These are phyloP conservation scores for Schizochytrium sp. DNA, from an alignment of 108 stramenopile species.

Conservation along the genomic window DNA sequence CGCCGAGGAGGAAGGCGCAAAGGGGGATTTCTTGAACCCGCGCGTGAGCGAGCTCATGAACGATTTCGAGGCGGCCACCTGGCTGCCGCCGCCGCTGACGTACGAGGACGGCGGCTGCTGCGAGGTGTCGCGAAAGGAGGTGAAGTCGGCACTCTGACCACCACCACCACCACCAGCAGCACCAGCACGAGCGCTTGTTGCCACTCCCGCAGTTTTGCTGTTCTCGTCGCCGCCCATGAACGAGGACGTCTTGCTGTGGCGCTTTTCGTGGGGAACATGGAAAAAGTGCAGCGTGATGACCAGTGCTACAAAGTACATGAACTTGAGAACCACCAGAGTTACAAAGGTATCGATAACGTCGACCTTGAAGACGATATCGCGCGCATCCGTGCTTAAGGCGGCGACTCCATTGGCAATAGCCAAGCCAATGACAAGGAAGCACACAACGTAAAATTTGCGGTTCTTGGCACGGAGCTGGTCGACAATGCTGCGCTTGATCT, in stretches of 20 bases:
- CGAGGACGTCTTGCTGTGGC: neutral
- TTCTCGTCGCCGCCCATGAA: neutral
- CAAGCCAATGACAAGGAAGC: neutral
- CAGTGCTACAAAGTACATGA: neutral
- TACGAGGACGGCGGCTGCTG: too few species aligned
- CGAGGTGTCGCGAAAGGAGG: too few species aligned
- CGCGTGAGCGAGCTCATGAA: too few species aligned
- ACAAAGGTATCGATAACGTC: neutral
- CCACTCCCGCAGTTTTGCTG: neutral
- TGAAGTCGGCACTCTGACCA: too few species aligned
- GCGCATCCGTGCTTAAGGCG: too few species aligned
- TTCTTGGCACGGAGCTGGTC: neutral
- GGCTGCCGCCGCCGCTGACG: too few species aligned
- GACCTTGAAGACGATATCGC: neutral
- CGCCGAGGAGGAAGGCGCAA: too few species aligned
- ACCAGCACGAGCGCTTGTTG: too few species aligned
- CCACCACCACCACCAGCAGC: too few species aligned
- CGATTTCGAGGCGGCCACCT: too few species aligned
- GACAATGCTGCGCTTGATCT: neutral
- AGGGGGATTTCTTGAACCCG: too few species aligned
- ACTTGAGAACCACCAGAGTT: neutral
- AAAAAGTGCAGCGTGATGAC: neutral
- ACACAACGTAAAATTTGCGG: neutral
- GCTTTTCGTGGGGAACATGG: neutral
- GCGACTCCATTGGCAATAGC: too few species aligned